Percentiles rank a stretch among this genome's conserved stretches.
Evolutionary conservation across 2,329 filamentous ascomycete species (phyloP).

Genomic region (Fusarium haematococcum): DNA sequence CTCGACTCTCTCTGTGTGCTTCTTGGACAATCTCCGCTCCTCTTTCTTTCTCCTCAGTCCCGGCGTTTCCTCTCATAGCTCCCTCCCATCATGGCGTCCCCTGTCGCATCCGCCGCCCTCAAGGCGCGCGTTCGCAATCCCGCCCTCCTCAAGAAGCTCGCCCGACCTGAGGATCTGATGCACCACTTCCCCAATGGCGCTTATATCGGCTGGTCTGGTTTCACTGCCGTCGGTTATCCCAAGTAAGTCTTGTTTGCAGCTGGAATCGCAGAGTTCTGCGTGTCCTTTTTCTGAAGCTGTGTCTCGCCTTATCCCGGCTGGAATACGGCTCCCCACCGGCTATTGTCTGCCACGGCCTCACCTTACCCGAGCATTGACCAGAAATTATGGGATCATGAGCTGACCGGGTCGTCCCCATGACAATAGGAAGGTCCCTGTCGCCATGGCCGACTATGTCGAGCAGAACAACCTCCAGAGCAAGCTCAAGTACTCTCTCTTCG

Average conservation of each 20-base stretch:
- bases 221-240: constrained; percentile 90
- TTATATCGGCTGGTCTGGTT: constrained; percentile 93
- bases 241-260: constrained; percentile 61
- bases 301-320: not conserved
- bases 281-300: not conserved
- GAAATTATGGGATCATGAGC: constrained; percentile 9
- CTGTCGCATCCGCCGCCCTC: constrained; percentile 76
- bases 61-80: constrained; percentile 16
- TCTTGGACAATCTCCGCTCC: constrained; percentile 36
- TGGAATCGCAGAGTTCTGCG: not conserved
- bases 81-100: constrained; percentile 57
- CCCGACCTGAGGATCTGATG: constrained; percentile 82
- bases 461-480: constrained; percentile 86
- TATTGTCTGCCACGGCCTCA: constrained; percentile 14
- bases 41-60: constrained; percentile 15
- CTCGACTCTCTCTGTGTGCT: constrained; percentile 8
- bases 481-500: constrained; percentile 88
- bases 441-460: constrained; percentile 89
- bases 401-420: constrained; percentile 15
- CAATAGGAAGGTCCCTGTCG: constrained; percentile 82
- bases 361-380: constrained; percentile 32
- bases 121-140: constrained; percentile 81
- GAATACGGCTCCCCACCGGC: constrained; percentile 19
- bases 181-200: constrained; percentile 84
- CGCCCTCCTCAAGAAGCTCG: constrained; percentile 83